Evolutionary conservation across 2,329 filamentous ascomycete species (phyloP).

Genomic region (Zelopaecilomyces penicillatus): DNA sequence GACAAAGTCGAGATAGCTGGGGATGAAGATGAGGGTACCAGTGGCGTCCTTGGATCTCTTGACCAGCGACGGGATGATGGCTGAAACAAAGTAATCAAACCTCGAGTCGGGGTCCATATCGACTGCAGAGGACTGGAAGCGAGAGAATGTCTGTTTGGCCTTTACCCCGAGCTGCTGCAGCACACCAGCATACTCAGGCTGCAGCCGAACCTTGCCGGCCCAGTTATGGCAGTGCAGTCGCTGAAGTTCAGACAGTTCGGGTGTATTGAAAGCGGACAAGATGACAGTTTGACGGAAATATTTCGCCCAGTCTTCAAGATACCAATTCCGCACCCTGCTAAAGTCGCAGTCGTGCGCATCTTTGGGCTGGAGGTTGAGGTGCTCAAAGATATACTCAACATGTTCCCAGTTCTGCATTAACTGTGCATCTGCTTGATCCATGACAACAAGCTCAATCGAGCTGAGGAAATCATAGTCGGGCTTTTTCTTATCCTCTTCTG

Average conservation of each 20-base stretch:
- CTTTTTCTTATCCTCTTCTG: slow-evolving; percentile 53
- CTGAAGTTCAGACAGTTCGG: slow-evolving; percentile 76
- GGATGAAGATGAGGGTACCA: slow-evolving; percentile 81
- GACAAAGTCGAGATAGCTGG: slow-evolving; percentile 91
- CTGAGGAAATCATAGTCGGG: slow-evolving; percentile 85
- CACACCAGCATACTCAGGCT: slow-evolving; percentile 58
- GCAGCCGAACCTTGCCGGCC: slow-evolving; percentile 68
- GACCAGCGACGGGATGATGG: slow-evolving; percentile 66
- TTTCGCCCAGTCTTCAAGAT: slow-evolving; percentile 77
- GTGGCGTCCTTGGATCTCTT: slow-evolving; percentile 54
- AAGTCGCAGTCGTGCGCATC: slow-evolving; percentile 92
- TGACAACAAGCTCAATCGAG: slow-evolving; percentile 81
- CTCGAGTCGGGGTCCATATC: slow-evolving; percentile 74
- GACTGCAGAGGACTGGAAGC: slow-evolving; percentile 66
- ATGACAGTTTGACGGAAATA: slow-evolving; percentile 80
- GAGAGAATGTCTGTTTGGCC: slow-evolving; percentile 80
- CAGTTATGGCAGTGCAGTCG: slow-evolving; percentile 71
- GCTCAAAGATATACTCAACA: slow-evolving; percentile 81
- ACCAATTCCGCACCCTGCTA: slow-evolving; percentile 81
- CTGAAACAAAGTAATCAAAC: slow-evolving; percentile 83
- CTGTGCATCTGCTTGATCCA: slow-evolving; percentile 88
- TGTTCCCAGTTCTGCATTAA: slow-evolving; percentile 99
- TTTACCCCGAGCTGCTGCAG: slow-evolving; percentile 66
- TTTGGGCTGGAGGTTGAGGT: slow-evolving; percentile 83
- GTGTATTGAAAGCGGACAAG: slow-evolving; percentile 74